Base-by-base conservation (phyloP, 345 rosid genomes). In the Gossypium thurberi region DNA sequence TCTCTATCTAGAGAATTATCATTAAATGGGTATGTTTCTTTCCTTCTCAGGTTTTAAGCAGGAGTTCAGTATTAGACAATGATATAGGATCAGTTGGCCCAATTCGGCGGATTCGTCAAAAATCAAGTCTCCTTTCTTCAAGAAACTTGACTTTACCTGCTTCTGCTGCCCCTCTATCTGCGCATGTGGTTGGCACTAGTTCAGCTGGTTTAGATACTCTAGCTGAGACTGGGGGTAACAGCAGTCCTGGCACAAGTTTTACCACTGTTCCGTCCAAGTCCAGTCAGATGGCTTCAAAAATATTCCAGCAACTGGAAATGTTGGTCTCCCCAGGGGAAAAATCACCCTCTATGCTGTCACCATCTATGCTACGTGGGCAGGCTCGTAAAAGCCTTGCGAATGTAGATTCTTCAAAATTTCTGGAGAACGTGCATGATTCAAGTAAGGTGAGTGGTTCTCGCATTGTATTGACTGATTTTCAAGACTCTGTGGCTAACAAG, bases 81-180 rank as follows among this genome's bases (percentile, higher is more conserved):
- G 96, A 85, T 80, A 82, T 90, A 7, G 91, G 93, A 57, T 85
- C 95, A 75, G 81, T 82, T 72, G 97, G 96, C 58, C 92, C 98
- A 74, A 84, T 93, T 73, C 93, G 98, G 42, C 89, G 98, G 79
- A 90, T 90, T 75, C 93, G 98, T 46, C 97, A 92, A 76, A 95
- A 95, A 73, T 84, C 96, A 44, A 89, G 84, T 76, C 83, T 89
- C 75, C 77, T 83, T n/a, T 78, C 85, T 78, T 76, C 76, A 33
- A 84, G 76, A 81, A 83, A 23, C 80, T 70, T 81, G 70, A 80
- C 82, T 65, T 71, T 83, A 70, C 80, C 87, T 71, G 73, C 80
- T 73, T 78, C 86, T 77, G 81, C 81, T 42, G 61, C 73, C 65
- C 51, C 74, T 70, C 60, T 61, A 46, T 77, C 83, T 62, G 20